These are phyloP conservation scores for Parietaria judaica DNA, from an alignment of 306 rosid genomes.

Conservation along the genomic window DNA sequence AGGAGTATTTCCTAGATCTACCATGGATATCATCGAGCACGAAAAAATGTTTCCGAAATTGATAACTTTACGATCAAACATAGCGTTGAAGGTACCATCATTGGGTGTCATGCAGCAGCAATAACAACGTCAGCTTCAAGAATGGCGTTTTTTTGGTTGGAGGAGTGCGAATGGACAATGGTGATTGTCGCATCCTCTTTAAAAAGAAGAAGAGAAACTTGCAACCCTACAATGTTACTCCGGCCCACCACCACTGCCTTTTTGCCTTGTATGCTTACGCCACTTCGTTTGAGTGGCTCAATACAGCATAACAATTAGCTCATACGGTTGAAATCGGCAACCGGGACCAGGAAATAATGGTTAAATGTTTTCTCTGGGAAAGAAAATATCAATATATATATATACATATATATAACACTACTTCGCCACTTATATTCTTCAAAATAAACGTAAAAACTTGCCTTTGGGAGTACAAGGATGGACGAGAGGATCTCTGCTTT, in stretches of 20 bases:
- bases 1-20: too few species aligned
- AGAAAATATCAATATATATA: too few species aligned
- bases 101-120: conserved; percentile 93
- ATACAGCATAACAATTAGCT: conserved; percentile 71
- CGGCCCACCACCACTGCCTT: conserved; percentile 88
- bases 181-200: conserved; percentile 87
- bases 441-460: conserved; percentile 10
- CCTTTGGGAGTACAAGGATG: conserved; percentile 95
- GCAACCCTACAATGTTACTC: conserved; percentile 92
- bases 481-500: conserved; percentile 84
- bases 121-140: conserved; percentile 78
- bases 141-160: conserved; percentile 50
- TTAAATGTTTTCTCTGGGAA: too few species aligned
- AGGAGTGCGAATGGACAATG: conserved; percentile 62
- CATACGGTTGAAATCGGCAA: too few species aligned
- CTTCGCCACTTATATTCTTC: neutral
- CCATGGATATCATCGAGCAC: too few species aligned
- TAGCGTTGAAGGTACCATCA: conserved; percentile 38
- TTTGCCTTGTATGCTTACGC: conserved; percentile 65
- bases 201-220: conserved; percentile 73
- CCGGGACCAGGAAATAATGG: too few species aligned
- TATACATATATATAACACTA: too few species aligned
- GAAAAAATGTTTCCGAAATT: too few species aligned
- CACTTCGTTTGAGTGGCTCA: conserved; percentile 73
- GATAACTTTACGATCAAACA: too few species aligned